Percentiles rank a stretch among this genome's conserved stretches.
Conservation (phyloP, 371 early-diverging fungal genomes). For the Mortierella sp. region DNA sequence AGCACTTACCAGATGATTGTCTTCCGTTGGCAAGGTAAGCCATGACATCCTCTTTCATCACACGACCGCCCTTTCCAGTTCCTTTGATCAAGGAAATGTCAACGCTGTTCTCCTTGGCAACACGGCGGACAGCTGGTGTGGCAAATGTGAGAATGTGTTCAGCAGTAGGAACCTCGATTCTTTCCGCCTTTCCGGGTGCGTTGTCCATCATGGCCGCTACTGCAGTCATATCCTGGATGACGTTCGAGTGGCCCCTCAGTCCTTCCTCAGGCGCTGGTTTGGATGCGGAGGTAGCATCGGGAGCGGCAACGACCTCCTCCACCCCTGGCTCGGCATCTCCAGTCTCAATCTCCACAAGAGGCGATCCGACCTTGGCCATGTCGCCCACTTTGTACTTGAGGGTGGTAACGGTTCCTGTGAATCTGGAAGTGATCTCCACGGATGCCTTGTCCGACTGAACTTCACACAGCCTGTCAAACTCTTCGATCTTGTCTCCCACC, state of each 20-base stretch:
- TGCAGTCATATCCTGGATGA: slow-evolving; percentile 38
- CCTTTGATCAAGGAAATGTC: slow-evolving; percentile 80
- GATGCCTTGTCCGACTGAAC: slow-evolving; percentile 99
- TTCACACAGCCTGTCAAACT: slow-evolving; percentile 96
- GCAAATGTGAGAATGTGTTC: slow-evolving; percentile 63
- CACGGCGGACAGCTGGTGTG: slow-evolving; percentile 92
- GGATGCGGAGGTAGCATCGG: slow-evolving; percentile 32
- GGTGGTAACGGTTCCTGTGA: slow-evolving; percentile 84
- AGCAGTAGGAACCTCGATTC: slow-evolving; percentile 21
- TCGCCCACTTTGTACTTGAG: slow-evolving; percentile 88
- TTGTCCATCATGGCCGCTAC: slow-evolving; percentile 43
- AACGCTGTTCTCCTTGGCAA: slow-evolving; percentile 84
- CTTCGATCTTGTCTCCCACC: slow-evolving; percentile 86
- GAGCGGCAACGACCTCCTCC: slow-evolving; percentile 29
- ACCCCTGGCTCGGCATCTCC: slow-evolving; percentile 38
- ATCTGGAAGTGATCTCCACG: slow-evolving; percentile 96
- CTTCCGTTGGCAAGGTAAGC: slow-evolving; percentile 59
- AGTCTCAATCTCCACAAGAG: slow-evolving; percentile 92
- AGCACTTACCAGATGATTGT: slow-evolving; percentile 29
- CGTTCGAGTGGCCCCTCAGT: slow-evolving; percentile 45
- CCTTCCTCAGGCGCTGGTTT: slow-evolving; percentile 29
- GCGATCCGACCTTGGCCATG: slow-evolving; percentile 93
- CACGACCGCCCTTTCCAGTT: slow-evolving; percentile 88
- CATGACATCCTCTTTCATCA: slow-evolving; percentile 92
- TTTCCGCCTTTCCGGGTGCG: slow-evolving; percentile 11